Conservation (phyloP, 2,329 filamentous ascomycete genomes). For the Arthroderma sp. region DNA sequence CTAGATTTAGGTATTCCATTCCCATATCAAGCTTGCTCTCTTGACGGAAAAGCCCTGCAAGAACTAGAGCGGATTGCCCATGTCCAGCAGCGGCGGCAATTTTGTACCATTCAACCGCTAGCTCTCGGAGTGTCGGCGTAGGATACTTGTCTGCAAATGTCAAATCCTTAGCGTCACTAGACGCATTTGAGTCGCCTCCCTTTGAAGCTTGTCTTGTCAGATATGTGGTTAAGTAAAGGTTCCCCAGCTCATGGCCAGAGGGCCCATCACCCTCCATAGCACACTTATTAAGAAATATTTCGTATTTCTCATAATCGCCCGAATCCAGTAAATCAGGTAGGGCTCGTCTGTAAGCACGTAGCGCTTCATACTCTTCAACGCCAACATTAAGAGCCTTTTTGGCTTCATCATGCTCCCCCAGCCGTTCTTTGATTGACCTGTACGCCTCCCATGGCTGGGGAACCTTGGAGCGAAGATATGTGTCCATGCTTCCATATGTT, state of each 20-base stretch:
- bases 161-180: neutral
- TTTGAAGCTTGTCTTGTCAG: constrained; percentile 4
- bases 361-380: constrained; percentile 21
- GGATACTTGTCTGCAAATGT: constrained; percentile 1
- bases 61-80: constrained; percentile 14
- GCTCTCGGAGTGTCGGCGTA: constrained; percentile 6
- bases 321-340: constrained; percentile 15
- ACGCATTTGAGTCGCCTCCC: neutral
- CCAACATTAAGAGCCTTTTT: constrained; percentile 16
- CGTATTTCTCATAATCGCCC: constrained; percentile 19
- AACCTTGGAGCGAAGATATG: constrained; percentile 2
- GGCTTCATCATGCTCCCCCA: constrained; percentile 8
- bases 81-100: constrained; percentile 15
- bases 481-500: neutral
- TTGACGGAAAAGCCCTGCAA: constrained; percentile 20
- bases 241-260: constrained; percentile 22
- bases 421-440: constrained; percentile 11
- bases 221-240: constrained; percentile 21
- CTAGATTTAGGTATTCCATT: constrained; percentile 9
- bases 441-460: constrained; percentile 20
- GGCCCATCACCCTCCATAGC: constrained; percentile 17
- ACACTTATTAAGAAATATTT: constrained; percentile 22
- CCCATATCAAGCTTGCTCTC: constrained; percentile 12
- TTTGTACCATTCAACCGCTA: constrained; percentile 25
- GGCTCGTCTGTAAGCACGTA: constrained; percentile 13